Evolutionary conservation across 257 asterid genomes (phyloP), one percentile per base, ranked within the genome.

Genomic region (Salvia splendens): DNA sequence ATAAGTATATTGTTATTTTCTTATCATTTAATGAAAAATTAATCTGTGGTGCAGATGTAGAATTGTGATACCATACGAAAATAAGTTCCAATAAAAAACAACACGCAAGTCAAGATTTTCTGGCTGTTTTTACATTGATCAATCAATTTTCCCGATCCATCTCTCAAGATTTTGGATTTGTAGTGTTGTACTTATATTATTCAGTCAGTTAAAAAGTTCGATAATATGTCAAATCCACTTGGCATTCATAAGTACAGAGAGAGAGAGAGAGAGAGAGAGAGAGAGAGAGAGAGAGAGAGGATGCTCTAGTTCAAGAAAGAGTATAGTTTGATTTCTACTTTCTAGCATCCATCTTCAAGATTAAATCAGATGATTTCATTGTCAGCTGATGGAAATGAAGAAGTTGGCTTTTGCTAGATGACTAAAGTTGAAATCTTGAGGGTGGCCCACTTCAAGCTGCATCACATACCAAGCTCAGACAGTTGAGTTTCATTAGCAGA

Each of bases 31-130:
- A 38, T 38, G 8, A n/a, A 47, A 20, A 20, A 20, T 20, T 20
- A 20, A 20, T 47, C 20, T 48, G 3, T 28, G 59, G 59, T 53
- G 59, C 59, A 53, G 38, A 53, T 24, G 59, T 36, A 24, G 8
- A 16, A 7, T 47, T 12, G 8, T 8, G 17, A 14, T 38, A 38
- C 43, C 10, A 7, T 17, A 1, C 9, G 3, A 14, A 53, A 56
- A 63, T 46, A 35, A 35, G 67, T 63, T 9, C 64, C 16, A 12
- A 60, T 46, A 65, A 70, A 77, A 64, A 48, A 58, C 66, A 33
- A 50, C 73, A 77, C 73, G 78, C 75, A 67, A 67, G 49, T 66
- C 74, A 61, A 66, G 52, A 60, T 45, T 36, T 10, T n/a, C 17
- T 3, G 61, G 35, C 24, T 15, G 12, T 15, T 43, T 56, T 14